A percentile compares a stretch with the other conserved stretches of the same genome.
Conservation (phyloP, 352 stramenopile species). For the Globisporangium canariense region DNA sequence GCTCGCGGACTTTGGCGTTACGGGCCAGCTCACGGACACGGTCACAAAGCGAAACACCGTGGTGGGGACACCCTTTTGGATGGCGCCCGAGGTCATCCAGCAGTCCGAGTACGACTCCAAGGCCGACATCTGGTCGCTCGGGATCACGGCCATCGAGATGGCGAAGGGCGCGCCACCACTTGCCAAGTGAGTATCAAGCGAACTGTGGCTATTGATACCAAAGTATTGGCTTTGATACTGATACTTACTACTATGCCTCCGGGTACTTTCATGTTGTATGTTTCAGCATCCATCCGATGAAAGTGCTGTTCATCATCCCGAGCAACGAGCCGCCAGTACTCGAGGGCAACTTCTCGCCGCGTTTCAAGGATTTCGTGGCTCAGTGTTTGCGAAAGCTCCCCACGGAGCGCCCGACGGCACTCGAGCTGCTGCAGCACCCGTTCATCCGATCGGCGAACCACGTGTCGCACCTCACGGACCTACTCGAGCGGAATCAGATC, state of each 20-base stretch:
- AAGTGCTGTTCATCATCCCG: constrained; percentile 99
- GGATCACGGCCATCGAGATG: constrained; percentile 99
- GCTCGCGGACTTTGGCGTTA: constrained; percentile 86
- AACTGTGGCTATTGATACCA: neutral
- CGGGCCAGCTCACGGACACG: constrained; percentile 94
- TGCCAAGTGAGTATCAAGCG: constrained; percentile 49
- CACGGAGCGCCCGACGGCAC: constrained; percentile 75
- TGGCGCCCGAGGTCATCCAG: constrained; percentile 90
- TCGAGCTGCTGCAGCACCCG: constrained; percentile 83
- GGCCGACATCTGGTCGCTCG: constrained; percentile 98
- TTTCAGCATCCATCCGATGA: constrained; percentile 95
- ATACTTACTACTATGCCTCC: neutral
- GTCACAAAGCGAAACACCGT: constrained; percentile 98
- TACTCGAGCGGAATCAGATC: constrained; percentile 37
- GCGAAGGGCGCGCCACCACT: constrained; percentile 95
- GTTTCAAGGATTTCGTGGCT: constrained; percentile 88
- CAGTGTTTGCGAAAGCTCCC: constrained; percentile 88
- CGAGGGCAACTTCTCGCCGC: constrained; percentile 65
- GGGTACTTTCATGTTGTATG: neutral
- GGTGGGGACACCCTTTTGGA: constrained; percentile 98
- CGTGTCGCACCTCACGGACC: constrained; percentile 66
- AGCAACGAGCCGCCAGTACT: constrained; percentile 89
- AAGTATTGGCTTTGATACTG: neutral
- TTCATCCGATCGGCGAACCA: constrained; percentile 76
- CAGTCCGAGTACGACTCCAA: constrained; percentile 94